Evolutionary conservation across 2,329 filamentous ascomycete species (phyloP), one percentile per base, ranked within the genome.

Genomic region (Orbilia ellipsospora): DNA sequence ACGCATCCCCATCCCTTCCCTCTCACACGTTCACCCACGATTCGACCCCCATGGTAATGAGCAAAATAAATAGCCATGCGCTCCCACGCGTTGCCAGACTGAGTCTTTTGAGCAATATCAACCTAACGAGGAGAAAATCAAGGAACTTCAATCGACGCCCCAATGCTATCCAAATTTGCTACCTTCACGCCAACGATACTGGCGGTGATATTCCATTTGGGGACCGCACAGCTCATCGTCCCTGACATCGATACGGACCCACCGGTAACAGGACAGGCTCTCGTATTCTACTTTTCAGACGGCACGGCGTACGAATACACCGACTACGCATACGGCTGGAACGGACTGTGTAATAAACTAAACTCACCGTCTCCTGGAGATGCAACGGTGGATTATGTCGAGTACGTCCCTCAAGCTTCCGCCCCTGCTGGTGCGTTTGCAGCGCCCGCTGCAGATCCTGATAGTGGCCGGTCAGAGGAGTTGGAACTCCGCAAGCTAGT

Each of bases 61-160:
- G 69, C 16, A 31, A 42, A 61, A 67, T 73, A 73, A 45, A 73
- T 67, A 67, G 44, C 63, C 54, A 65, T 55, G 44, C 13, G 16
- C 40, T 60, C 48, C 62, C 60, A 60, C 51, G 62, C 63, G 62
- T 3, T 10, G 18, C 26, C 13, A 8, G 15, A 10, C n/a, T 55
- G 69, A 74, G 63, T 28, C 26, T 63, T 74, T 74, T 73, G 63
- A 74, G 63, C 62, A 16, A 68, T 54, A 74, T 74, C 70, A 63
- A 68, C 63, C 63, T 62, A 50, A 50, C 55, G 59, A 68, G 56
- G 56, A 18, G 20, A 15, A 28, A 52, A 23, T 4, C 3, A 31
- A 31, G 7, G 7, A 31, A 31, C 3, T 31, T 13, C 5, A 18
- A 23, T n/a, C n/a, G n/a, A n/a, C n/a, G 54, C 54, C 45, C 18